Base-by-base conservation (phyloP, 208 protist species). In the Kentomonas sorsogonicus region DNA sequence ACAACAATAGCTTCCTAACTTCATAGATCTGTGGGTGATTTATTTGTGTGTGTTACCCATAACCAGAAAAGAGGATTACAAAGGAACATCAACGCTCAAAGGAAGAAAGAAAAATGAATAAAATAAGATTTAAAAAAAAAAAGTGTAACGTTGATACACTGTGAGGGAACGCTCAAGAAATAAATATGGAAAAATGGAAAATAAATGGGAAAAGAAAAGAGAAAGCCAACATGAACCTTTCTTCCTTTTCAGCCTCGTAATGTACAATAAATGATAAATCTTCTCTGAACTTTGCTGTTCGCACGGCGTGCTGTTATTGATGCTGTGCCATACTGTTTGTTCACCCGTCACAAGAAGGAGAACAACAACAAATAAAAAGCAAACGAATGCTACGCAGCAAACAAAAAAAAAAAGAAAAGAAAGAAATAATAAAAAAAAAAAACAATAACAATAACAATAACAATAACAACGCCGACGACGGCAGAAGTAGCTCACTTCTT, bases 381-480 rank as follows among this genome's bases (percentile, higher is more conserved):
- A 53, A 36, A 53, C 10, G 13, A 50, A 27, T 50, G 13, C 44
- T 50, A 25, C 20, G 7, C 10, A 50, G 10, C 20, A 27, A 13
- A 41, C 36, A 41, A 41, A 16, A 26, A 25, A 50, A 26, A 25
- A 50, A 50, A 16, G n/a, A 25, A 50, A 50, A 27, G 44, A 25
- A 50, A 50, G 10, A 25, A 44, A 43, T 39, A 65, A 51, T 18
- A 63, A 63, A 58, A 46, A 45, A 23, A 50, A 52, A 31, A 25
- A 59, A 44, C 3, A 46, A 47, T 46, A 48, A 25, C 23, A 36
- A 54, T 18, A 33, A 40, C 7, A 53, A 23, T 20, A 22, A 16
- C 13, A 62, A 33, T 23, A 5, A 53, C 20, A 10, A 9, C 5
- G 53, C 25, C 18, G 43, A 43, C 33, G 43, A 6, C 13, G 7